Base-by-base conservation (phyloP, 2,329 filamentous ascomycete species). In the Orbilia ellipsospora region DNA sequence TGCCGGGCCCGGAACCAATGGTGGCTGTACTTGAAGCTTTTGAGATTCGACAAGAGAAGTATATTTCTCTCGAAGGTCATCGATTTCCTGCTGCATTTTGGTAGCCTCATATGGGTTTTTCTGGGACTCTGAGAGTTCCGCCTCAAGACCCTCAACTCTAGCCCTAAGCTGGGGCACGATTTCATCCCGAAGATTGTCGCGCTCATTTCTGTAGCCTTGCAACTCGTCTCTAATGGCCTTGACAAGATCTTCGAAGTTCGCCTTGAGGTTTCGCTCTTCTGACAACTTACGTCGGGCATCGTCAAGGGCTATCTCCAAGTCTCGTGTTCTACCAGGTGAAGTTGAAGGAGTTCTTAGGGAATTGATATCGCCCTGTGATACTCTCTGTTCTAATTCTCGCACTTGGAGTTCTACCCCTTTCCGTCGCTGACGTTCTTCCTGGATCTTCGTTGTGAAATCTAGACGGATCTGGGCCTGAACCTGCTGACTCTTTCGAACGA, bases 161-260 rank as follows among this genome's bases (percentile, higher is more conserved):
- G 91, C 88, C 77, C 88, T 88, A 62, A 97, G 84, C 80, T 93
- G 88, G 16, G 94, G 93, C 1, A 97, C 89, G 48, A 96, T 86
- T 82, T 96, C 92, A 77, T 98, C 94, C 28, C 92, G 90, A 15
- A 98, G 87, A 79, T 96, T 94, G 82, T 99, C 95, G 62, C 93
- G 89, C 83, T 99, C 94, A 78, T 95, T 94, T 74, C 91, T 88
- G 63, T 93, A 88, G 78, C 89, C 91, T 80, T 94, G 88, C 13
- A 98, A 85, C 81, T 99, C 93, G 23, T 89, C 88, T 79, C 91
- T 91, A 79, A 98, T 89, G 4, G 92, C 94, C 5, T 90, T 89
- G 52, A 98, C 86, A 51, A 99, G 86, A 81, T 97, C 94, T 83
- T 98, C 93, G 79, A 98, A 96, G 81, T 96, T 97, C 80, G 92